Evolutionary conservation across 805 yeast genomes (phyloP), one percentile per base, ranked within the genome.

Genomic region (Ogataea ganodermae): DNA sequence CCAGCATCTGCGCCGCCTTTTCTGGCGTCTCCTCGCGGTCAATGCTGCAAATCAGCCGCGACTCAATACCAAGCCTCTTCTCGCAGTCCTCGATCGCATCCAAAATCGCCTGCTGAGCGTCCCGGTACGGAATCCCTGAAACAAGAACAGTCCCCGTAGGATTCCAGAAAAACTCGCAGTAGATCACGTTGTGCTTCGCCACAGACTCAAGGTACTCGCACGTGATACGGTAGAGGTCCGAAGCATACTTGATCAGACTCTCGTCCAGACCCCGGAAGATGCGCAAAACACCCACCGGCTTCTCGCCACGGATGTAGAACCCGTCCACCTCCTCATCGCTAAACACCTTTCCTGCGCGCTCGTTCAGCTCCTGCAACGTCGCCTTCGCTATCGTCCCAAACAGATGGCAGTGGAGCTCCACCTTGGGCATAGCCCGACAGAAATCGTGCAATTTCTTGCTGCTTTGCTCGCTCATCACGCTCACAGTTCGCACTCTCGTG

Each of bases 121-220:
- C 56, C 7, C 38, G 38, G 44, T 48, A 64, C 1, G 64, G 58
- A 30, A 64, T 64, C 27, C 56, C 51, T 6, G 67, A 63, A 14
- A 49, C 60, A 35, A 52, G 39, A 4, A 60, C 61, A 1, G 67
- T 61, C 8, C 68, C 68, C 1, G 68, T 63, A 9, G 68, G 67
- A 51, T 64, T 64, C 68, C 68, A 64, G 28, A 61, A 64, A 36
- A 64, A 55, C 50, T 64, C 68, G 26, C 59, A 48, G 45, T 64
- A 62, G 7, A 44, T 16, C n/a, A 64, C 59, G 42, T 63, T 62
- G 45, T 63, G 66, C 2, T 26, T 10, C 8, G 42, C 41, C 1
- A 63, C 65, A 26, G 50, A 52, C 31, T 53, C 56, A 8, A 63
- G 50, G 36, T 64, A 60, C 46, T 64, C 67, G 24, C 38, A 33